These are phyloP conservation scores for Cercospora nicotianae DNA, from an alignment of 2,329 filamentous ascomycete species.

Conservation along the genomic window DNA sequence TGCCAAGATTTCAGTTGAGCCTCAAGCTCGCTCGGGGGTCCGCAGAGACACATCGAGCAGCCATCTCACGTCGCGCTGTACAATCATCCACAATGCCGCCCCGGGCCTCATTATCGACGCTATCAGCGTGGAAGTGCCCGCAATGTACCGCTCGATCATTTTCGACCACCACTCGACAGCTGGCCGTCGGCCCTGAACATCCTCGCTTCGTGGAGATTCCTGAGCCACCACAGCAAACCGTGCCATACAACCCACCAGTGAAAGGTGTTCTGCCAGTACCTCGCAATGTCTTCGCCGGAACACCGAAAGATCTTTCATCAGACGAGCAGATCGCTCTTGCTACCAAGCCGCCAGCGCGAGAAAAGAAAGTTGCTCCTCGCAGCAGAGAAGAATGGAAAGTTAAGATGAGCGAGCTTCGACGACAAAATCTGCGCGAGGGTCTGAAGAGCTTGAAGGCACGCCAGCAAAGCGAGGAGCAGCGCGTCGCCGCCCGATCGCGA, in stretches of 20 bases:
- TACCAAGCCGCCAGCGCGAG: slow-evolving; percentile 23
- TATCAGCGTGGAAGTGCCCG: slow-evolving; percentile 38
- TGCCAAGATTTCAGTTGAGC: slow-evolving; percentile 18
- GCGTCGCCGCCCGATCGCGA: slow-evolving; percentile 45
- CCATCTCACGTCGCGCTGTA: background rate
- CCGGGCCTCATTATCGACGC: slow-evolving; percentile 37
- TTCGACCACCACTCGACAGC: slow-evolving; percentile 47
- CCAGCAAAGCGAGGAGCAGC: slow-evolving; percentile 51
- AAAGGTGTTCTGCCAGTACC: slow-evolving; percentile 84
- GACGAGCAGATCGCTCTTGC: slow-evolving; percentile 29
- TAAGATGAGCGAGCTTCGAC: slow-evolving; percentile 69
- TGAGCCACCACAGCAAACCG: slow-evolving; percentile 68
- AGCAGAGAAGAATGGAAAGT: slow-evolving; percentile 66
- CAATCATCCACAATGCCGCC: slow-evolving; percentile 42
- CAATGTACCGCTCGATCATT: slow-evolving; percentile 44
- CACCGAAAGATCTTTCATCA: slow-evolving; percentile 56
- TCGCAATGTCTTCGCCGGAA: slow-evolving; percentile 68
- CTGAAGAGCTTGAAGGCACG: slow-evolving; percentile 68
- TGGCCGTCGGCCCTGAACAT: slow-evolving; percentile 73
- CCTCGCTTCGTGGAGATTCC: slow-evolving; percentile 85
- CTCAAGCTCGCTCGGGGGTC: background rate
- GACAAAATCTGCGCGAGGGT: slow-evolving; percentile 70
- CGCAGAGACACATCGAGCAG: background rate
- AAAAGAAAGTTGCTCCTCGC: slow-evolving; percentile 39
- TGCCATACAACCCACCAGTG: slow-evolving; percentile 50